Evolutionary conservation across 108 stramenopile species (phyloP).

Genomic region (Schizochytrium sp.): DNA sequence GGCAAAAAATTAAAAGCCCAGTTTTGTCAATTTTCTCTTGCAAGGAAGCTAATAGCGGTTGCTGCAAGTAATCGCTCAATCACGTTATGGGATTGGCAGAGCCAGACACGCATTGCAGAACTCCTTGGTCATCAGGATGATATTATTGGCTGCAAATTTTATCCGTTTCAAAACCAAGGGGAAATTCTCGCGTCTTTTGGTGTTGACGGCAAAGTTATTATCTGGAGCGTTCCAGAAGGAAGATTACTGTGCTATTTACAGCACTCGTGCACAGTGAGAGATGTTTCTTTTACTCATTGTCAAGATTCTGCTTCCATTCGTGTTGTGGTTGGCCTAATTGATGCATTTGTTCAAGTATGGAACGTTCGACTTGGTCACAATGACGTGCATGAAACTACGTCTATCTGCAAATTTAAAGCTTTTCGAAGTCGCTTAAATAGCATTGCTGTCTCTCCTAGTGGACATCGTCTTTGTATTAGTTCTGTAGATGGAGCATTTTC

Average conservation of each 20-base stretch:
- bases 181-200: constrained; percentile 19
- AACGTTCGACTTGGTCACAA: background rate
- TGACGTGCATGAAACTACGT: background rate
- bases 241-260: background rate
- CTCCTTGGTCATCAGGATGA: constrained; percentile 1
- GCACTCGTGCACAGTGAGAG: background rate
- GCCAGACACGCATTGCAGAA: background rate
- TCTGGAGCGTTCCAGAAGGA: background rate
- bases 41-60: background rate
- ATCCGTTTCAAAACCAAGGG: background rate
- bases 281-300: background rate
- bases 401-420: background rate
- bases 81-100: background rate
- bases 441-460: background rate
- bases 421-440: background rate
- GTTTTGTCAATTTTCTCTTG: background rate
- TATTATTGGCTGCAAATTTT: background rate
- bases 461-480: background rate
- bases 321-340: background rate
- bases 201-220: background rate
- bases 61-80: background rate
- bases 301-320: background rate
- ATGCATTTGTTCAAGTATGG: background rate
- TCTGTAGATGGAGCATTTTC: background rate
- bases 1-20: background rate